A percentile compares a stretch with the other conserved stretches of the same genome.
Evolutionary conservation across 257 asterid genomes (phyloP).

Genomic region (Penstemon davidsonii): DNA sequence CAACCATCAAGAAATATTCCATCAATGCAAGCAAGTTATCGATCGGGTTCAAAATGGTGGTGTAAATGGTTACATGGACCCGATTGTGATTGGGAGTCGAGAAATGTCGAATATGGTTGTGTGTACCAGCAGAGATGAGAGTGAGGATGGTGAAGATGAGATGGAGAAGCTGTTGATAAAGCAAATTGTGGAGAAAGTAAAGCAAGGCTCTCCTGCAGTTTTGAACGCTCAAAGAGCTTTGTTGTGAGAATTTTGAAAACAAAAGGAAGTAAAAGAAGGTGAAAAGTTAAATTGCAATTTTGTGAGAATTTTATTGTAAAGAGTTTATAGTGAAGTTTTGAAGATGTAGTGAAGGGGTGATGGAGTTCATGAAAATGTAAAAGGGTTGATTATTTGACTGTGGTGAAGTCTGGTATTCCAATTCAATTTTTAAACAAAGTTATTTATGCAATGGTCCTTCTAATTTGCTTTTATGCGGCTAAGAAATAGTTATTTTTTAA

Average conservation of each 20-base stretch:
- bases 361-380: too few species aligned
- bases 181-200: slow-evolving; percentile 81
- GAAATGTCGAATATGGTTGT: slow-evolving; percentile 25
- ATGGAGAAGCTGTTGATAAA: slow-evolving; percentile 76
- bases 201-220: slow-evolving; percentile 88
- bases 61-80: slow-evolving; percentile 12
- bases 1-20: slow-evolving; percentile 27
- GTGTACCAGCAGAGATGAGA: slow-evolving; percentile 34
- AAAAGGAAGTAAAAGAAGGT: not conserved
- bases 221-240: slow-evolving; percentile 71
- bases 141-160: slow-evolving; percentile 56
- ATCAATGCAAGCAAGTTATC: slow-evolving; percentile 15
- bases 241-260: slow-evolving; percentile 43
- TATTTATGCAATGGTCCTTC: too few species aligned
- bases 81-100: slow-evolving; percentile 19
- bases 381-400: too few species aligned
- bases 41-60: slow-evolving; percentile 27
- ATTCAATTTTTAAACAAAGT: too few species aligned
- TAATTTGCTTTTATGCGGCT: too few species aligned
- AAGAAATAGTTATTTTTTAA: too few species aligned
- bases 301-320: not conserved
- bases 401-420: too few species aligned
- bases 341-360: too few species aligned
- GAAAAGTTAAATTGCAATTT: slow-evolving; percentile 10
- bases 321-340: not conserved